These are phyloP conservation scores for Pythium grandisporangium DNA, from an alignment of 352 stramenopile genomes.

Conservation along the genomic window DNA sequence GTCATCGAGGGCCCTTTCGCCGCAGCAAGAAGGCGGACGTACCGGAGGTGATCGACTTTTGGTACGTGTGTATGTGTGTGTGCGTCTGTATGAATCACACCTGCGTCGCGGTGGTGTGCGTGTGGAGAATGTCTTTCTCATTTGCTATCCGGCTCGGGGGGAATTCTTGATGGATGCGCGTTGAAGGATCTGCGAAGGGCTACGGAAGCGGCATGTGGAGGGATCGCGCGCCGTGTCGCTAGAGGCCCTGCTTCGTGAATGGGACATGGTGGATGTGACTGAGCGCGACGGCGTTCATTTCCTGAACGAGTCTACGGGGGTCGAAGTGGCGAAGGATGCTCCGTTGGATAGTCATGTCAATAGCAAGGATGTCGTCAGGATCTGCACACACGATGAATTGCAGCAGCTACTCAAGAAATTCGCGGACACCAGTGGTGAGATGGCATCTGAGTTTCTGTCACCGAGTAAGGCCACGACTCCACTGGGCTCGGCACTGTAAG, in stretches of 20 bases:
- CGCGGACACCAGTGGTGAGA: constrained; percentile 44
- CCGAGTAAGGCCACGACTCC: constrained; percentile 33
- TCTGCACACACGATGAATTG: constrained; percentile 53
- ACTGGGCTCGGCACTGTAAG: constrained; percentile 51
- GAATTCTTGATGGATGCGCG: background rate
- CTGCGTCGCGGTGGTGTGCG: background rate
- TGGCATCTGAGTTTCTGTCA: too few species aligned
- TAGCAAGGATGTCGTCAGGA: constrained; percentile 61
- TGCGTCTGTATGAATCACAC: too few species aligned
- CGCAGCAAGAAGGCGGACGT: constrained; percentile 20
- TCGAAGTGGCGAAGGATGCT: constrained; percentile 44
- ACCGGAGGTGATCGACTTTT: constrained; percentile 39
- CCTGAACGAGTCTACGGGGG: constrained; percentile 69
- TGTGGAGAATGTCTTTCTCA: too few species aligned
- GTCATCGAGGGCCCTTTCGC: constrained; percentile 25
- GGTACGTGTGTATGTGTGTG: constrained; percentile 14
- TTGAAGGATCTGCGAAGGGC: constrained; percentile 56
- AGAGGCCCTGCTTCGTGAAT: constrained; percentile 24
- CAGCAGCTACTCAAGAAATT: constrained; percentile 62
- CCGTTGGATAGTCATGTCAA: constrained; percentile 53
- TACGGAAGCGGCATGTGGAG: constrained; percentile 56
- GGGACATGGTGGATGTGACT: constrained; percentile 21
- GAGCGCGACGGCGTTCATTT: constrained; percentile 32
- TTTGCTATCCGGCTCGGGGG: too few species aligned
- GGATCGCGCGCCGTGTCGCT: constrained; percentile 37